phyloP scores from a whole-genome alignment of 2,329 filamentous ascomycete genomes.

The Fusarium sp. region DNA sequence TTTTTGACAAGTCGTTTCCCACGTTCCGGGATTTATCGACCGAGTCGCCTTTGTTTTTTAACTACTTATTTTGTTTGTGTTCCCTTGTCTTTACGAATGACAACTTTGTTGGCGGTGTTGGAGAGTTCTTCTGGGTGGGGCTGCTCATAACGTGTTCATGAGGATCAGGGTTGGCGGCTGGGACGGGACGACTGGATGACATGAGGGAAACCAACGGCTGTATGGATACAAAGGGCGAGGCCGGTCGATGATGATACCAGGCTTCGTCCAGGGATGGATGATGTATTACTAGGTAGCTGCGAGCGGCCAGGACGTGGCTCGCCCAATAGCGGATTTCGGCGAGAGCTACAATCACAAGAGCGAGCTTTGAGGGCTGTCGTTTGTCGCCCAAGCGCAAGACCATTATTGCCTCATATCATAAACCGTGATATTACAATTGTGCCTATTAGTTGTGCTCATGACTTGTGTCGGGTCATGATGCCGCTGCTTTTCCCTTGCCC shows the following conservation, averaged over 20 bases:
- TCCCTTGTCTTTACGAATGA: conserved; percentile 29
- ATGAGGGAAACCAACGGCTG: background rate
- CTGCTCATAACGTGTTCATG: conserved; percentile 33
- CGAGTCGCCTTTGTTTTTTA: conserved; percentile 27
- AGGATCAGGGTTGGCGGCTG: conserved; percentile 24
- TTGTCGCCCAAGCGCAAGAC: conserved; percentile 19
- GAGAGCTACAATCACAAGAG: conserved; percentile 36
- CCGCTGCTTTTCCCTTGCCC: conserved; percentile 49
- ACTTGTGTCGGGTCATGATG: conserved; percentile 24
- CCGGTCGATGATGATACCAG: background rate
- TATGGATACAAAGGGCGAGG: conserved; percentile 14
- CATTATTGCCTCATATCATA: conserved; percentile 2
- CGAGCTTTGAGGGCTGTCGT: conserved; percentile 27
- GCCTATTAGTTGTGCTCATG: conserved; percentile 12
- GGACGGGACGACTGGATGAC: conserved; percentile 1
- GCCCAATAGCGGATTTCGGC: conserved; percentile 31
- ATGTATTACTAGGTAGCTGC: conserved; percentile 38
- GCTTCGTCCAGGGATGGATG: conserved; percentile 10
- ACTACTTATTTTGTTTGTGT: conserved; percentile 8
- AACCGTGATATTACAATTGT: conserved; percentile 31
- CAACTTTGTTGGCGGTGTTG: conserved; percentile 31
- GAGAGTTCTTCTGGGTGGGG: conserved; percentile 28
- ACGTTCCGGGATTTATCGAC: conserved; percentile 20
- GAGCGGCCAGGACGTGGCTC: conserved; percentile 20
- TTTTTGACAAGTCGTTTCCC: conserved; percentile 31